phyloP scores from a whole-genome alignment of 306 rosid genomes.

The Vigna reflexopilosa region DNA sequence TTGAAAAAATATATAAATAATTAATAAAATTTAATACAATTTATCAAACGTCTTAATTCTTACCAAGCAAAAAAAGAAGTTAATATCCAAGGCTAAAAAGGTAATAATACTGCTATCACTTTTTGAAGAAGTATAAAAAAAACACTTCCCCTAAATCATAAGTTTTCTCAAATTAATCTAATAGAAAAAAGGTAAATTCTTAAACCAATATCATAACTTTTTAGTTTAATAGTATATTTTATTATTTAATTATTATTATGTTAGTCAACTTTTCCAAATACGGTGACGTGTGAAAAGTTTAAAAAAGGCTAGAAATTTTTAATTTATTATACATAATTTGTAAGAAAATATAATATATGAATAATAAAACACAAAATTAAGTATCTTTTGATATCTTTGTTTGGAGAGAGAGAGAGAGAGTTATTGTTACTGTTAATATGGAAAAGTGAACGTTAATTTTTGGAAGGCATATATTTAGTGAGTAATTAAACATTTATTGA shows the following conservation, averaged over 20 bases:
- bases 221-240: background rate
- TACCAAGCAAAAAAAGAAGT: background rate
- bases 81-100: background rate
- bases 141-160: background rate
- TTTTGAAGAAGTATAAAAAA: background rate
- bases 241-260: too few species aligned
- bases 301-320: too few species aligned
- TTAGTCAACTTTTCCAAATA: too few species aligned
- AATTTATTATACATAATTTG: too few species aligned
- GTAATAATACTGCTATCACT: background rate
- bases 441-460: background rate
- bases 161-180: background rate
- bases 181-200: too few species aligned
- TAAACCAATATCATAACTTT: background rate
- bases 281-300: too few species aligned
- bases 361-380: too few species aligned
- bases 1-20: background rate
- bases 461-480: background rate
- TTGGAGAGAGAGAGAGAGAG: too few species aligned
- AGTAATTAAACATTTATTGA: background rate
- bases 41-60: background rate
- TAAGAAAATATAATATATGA: too few species aligned
- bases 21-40: background rate
- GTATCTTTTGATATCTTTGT: too few species aligned
- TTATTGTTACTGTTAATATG: too few species aligned